These are phyloP conservation scores for Pleomassaria siparia DNA, from an alignment of 2,329 filamentous ascomycete species.

Conservation along the genomic window DNA sequence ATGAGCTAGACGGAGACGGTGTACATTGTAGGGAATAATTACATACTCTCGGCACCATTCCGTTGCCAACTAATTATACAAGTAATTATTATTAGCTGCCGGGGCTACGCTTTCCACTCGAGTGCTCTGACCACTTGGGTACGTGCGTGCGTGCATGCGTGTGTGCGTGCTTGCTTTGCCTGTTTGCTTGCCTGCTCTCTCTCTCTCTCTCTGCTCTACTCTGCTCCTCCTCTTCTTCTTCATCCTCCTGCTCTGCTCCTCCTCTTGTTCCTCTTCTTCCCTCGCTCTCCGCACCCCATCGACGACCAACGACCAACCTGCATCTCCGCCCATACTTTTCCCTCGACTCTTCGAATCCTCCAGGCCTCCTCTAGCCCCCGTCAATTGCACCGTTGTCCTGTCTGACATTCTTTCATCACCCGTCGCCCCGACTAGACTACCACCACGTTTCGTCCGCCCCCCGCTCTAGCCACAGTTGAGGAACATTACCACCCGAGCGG, in stretches of 20 bases:
- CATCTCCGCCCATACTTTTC: too few relatives aligned
- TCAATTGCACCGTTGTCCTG: constrained; percentile 1
- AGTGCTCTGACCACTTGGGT: too few relatives aligned
- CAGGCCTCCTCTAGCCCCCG: background rate
- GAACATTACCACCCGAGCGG: constrained; percentile 16
- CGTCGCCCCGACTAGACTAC: constrained; percentile 5
- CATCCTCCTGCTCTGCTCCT: too few relatives aligned
- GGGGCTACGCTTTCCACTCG: background rate
- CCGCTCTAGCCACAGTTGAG: constrained; percentile 25
- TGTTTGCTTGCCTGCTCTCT: too few relatives aligned
- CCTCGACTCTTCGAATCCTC: background rate
- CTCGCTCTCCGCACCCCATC: too few relatives aligned
- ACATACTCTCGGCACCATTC: too few relatives aligned
- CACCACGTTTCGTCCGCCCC: constrained; percentile 11
- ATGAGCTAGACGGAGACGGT: too few relatives aligned
- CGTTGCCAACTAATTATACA: too few relatives aligned
- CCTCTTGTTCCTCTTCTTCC: too few relatives aligned
- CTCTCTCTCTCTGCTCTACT: background rate
- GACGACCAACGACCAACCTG: too few relatives aligned
- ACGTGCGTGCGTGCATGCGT: too few relatives aligned
- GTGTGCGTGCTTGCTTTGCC: background rate
- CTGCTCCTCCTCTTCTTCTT: background rate
- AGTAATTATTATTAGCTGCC: background rate
- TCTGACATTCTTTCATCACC: constrained; percentile 33
- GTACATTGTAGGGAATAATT: too few relatives aligned